Evolutionary conservation across 2,329 filamentous ascomycete genomes (phyloP).

Genomic region (Trichoderma sp.): DNA sequence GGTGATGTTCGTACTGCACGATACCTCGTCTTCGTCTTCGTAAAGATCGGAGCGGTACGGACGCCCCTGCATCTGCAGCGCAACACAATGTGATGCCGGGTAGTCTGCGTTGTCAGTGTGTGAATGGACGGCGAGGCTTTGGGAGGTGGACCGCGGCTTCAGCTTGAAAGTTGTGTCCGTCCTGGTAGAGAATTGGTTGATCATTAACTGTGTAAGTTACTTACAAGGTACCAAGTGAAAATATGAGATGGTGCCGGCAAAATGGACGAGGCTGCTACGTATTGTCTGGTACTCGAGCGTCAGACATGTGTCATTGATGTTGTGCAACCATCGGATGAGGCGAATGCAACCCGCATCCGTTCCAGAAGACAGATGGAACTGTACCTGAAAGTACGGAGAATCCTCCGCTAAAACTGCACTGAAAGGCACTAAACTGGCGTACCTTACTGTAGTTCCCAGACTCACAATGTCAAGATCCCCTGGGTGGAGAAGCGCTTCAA

Average conservation of each 20-base stretch:
- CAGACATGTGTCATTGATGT: neutral
- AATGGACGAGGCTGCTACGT: neutral
- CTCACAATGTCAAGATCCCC: neutral
- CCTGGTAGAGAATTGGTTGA: neutral
- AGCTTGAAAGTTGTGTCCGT: slow-evolving; percentile 6
- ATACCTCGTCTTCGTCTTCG: neutral
- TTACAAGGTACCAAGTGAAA: neutral
- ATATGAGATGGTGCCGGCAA: neutral
- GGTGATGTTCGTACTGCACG: neutral
- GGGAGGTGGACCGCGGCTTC: neutral
- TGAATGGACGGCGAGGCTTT: slow-evolving; percentile 7
- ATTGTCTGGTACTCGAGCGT: neutral
- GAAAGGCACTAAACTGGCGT: neutral
- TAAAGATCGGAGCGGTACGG: neutral
- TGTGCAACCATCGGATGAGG: neutral
- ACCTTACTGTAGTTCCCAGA: neutral
- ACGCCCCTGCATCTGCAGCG: slow-evolving; percentile 15
- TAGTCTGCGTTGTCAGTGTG: slow-evolving; percentile 7
- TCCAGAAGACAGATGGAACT: neutral
- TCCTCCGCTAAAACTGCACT: neutral
- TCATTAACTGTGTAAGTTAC: neutral
- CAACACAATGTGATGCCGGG: slow-evolving; percentile 1
- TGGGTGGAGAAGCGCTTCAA: neutral
- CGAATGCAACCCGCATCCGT: neutral
- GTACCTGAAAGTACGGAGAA: neutral